Evolutionary conservation across 2,329 filamentous ascomycete genomes (phyloP), one percentile per base, ranked within the genome.

Genomic region (Diaporthe amygdali): DNA sequence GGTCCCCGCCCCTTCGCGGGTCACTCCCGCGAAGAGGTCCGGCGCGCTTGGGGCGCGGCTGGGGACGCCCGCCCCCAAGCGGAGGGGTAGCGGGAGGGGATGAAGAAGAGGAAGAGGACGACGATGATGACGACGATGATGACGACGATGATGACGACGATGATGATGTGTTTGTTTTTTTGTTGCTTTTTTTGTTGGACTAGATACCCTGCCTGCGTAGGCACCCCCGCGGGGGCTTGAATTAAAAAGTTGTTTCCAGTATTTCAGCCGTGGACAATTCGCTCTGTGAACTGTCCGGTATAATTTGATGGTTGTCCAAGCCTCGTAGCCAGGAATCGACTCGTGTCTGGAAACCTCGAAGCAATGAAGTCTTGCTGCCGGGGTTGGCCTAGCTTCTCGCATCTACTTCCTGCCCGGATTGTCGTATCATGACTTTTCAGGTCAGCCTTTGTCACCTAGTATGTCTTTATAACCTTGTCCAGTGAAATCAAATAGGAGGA

Each of bases 1-100:
- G 80, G 79, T 79, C 78, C 77, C 22, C 75, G 79, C 44, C 73
- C 77, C 75, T 77, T 76, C 69, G 74, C 74, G 54, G 76, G 72
- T 70, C 76, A 79, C 68, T 6, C 46, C 61, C 15, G 44, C 70
- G 39, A 61, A 52, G 32, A 61, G 66, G 41, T 46, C 70, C 27
- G 41, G 66, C 17, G 46, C 70, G 20, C 41, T 68, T 20, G 68
- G 54, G 44, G 67, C 66, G n/a, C 59, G 56, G 17, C 55, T 64
- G 30, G 70, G 70, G 8, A 73, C 72, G 15, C 70, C 72, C 0
- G 66, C 66, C 2, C 70, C 72, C 2, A 66, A 71, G 34, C 39
- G 72, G 15, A 61, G 70, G 41, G 63, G 54, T 1, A 25, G 71
- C 7, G 12, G 10, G 2, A 59, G 20, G 17, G 12, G 5, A 4